Conservation (phyloP, 140 eudicot species). For the Anethum foeniculum region DNA sequence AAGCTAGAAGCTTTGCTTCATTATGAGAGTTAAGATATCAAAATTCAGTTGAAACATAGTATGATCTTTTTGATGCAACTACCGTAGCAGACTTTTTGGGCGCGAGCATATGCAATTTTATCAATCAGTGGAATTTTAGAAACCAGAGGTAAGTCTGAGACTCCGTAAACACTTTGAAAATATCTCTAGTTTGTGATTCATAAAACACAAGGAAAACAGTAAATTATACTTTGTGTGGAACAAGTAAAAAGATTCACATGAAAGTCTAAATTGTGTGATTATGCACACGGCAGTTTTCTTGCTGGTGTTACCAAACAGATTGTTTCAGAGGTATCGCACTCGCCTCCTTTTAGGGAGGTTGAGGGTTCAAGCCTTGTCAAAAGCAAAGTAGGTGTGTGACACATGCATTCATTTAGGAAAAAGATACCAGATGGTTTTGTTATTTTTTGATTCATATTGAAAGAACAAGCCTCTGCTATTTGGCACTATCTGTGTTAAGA, state of each 20-base stretch:
- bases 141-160: background rate
- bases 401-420: background rate
- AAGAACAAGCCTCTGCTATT: background rate
- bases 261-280: background rate
- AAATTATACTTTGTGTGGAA: background rate
- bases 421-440: background rate
- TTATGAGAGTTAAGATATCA: background rate
- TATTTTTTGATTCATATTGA: background rate
- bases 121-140: background rate
- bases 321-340: background rate
- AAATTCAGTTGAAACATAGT: background rate
- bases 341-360: background rate
- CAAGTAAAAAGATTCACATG: background rate
- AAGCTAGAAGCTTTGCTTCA: background rate
- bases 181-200: background rate
- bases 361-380: background rate
- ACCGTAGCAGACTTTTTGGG: background rate
- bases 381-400: background rate
- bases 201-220: background rate
- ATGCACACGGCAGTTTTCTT: background rate
- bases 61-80: background rate
- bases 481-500: background rate
- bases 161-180: background rate
- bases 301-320: background rate
- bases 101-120: background rate